Percentiles rank a stretch among this genome's conserved stretches.
Conservation (phyloP, 768 basidiomycete genomes). For the Ramaria rubella region DNA sequence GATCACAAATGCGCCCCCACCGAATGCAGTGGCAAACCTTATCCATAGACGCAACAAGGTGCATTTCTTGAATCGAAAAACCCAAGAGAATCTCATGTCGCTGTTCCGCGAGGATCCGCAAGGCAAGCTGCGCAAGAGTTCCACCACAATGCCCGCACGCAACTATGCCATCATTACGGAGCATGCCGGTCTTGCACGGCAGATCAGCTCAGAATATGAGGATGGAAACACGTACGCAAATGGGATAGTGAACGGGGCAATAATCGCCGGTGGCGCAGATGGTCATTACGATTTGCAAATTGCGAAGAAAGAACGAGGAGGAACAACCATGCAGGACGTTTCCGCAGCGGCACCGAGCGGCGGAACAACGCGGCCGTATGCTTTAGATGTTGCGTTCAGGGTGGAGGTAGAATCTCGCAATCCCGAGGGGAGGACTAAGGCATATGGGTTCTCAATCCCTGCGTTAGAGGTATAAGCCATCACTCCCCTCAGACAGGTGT, state of each 20-base stretch:
- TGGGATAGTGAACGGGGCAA: neutral
- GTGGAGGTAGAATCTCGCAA: constrained; percentile 13
- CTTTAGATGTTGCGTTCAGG: constrained; percentile 11
- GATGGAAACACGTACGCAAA: neutral
- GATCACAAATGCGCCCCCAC: constrained; percentile 15
- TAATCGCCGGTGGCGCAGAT: neutral
- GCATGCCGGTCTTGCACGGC: constrained; percentile 9
- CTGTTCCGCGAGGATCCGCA: constrained; percentile 13
- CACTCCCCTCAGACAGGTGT: too few species aligned
- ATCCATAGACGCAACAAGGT: constrained; percentile 12
- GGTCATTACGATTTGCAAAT: constrained; percentile 4
- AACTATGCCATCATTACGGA: constrained; percentile 16
- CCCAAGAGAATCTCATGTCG: constrained; percentile 15
- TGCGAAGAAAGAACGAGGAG: constrained; percentile 8
- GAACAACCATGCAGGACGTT: constrained; percentile 5
- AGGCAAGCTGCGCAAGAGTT: constrained; percentile 10
- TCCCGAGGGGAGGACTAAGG: constrained; percentile 11
- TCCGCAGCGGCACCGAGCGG: constrained; percentile 9
- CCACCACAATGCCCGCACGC: constrained; percentile 11
- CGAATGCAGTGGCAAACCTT: constrained; percentile 11
- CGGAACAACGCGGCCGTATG: constrained; percentile 9
- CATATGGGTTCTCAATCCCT: constrained; percentile 13
- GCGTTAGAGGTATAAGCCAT: constrained; percentile 10
- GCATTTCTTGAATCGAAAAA: constrained; percentile 11
- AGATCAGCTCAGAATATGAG: neutral